phyloP scores from a whole-genome alignment of 805 yeast genomes.

The Saturnispora dispora region DNA sequence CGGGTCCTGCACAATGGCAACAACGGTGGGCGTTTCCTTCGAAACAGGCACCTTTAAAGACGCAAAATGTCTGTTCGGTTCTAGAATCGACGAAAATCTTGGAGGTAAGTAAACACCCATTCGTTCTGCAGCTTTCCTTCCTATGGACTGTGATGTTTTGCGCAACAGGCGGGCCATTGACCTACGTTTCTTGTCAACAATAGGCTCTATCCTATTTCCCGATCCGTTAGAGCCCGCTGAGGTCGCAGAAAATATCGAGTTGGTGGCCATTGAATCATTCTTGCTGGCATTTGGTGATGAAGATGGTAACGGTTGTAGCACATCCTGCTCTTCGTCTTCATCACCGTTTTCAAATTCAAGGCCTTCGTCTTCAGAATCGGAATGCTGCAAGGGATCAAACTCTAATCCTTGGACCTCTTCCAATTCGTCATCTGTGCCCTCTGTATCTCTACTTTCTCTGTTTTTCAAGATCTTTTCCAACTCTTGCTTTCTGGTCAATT shows the following conservation, averaged over 20 bases:
- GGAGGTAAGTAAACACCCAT: slow-evolving; percentile 87
- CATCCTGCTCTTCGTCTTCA: slow-evolving; percentile 1
- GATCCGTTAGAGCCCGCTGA: slow-evolving; percentile 23
- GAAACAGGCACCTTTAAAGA: slow-evolving; percentile 43
- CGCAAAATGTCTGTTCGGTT: slow-evolving; percentile 92
- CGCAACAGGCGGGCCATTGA: slow-evolving; percentile 70
- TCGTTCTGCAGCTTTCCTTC: slow-evolving; percentile 75
- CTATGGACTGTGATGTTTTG: slow-evolving; percentile 67
- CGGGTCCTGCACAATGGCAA: slow-evolving; percentile 30
- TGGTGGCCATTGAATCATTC: neutral
- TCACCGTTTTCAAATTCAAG: slow-evolving; percentile 13
- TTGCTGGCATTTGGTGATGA: neutral
- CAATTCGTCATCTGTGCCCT: neutral
- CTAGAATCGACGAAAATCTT: slow-evolving; percentile 75
- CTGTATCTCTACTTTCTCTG: slow-evolving; percentile 11
- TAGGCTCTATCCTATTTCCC: slow-evolving; percentile 40
- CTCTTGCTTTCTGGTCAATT: slow-evolving; percentile 11
- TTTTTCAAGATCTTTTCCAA: slow-evolving; percentile 10
- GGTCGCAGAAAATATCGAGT: slow-evolving; percentile 21
- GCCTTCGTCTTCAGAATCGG: slow-evolving; percentile 29
- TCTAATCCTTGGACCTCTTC: neutral
- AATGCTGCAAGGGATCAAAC: neutral
- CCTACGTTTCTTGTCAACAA: slow-evolving; percentile 60
- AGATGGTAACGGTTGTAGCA: neutral
- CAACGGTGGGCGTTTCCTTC: slow-evolving; percentile 37